Base-by-base conservation (phyloP, 495 filamentous ascomycete genomes). In the Penicillium diatomitis region DNA sequence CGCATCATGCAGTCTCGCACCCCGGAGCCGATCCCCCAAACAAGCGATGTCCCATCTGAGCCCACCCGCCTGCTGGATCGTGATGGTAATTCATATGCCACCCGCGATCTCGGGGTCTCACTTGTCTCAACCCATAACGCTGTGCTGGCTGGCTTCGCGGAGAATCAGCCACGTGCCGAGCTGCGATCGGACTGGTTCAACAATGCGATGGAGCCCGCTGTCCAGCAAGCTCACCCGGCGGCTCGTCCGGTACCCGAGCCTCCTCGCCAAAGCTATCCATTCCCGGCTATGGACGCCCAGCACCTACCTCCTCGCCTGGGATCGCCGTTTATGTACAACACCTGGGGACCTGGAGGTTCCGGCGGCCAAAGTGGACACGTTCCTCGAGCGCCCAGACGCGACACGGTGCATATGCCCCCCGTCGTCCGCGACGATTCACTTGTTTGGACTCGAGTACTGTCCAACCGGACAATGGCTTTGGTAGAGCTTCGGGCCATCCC, bases 21-120 rank as follows among this genome's bases (percentile, higher is more conserved):
- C 59, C 84, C 85, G 37, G 86, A 89, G 27, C 85, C 90, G 6
- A 80, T 86, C 56, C 55, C 70, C 47, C 73, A 85, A 53, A 63
- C 78, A 49, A 66, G 78, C 49, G 50, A 44, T 33, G 48, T 49
- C 6, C 35, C 54, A 32, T 8, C 48, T 11, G 50, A 54, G 41
- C 32, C 66, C 20, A 20, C 0, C 20, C 20, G 20, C 20, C 20
- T 20, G 20, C 20, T 20, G 20, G 20, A 20, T 20, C 20, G 20
- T 20, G 20, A 20, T 20, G 20, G 20, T 20, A 51, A 67, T 10
- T 59, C 71, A 27, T 84, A 82, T 58, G 69, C 82, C 3, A 88
- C 85, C 8, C 83, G 86, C 38, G 89, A 92, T 47, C 85, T 97
- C 69, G 84, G 87, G 38, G 69, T 95, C 35, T 96, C 92, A 34